Conservation (phyloP, 495 filamentous ascomycete genomes). For the Penicillium pancosmium region DNA sequence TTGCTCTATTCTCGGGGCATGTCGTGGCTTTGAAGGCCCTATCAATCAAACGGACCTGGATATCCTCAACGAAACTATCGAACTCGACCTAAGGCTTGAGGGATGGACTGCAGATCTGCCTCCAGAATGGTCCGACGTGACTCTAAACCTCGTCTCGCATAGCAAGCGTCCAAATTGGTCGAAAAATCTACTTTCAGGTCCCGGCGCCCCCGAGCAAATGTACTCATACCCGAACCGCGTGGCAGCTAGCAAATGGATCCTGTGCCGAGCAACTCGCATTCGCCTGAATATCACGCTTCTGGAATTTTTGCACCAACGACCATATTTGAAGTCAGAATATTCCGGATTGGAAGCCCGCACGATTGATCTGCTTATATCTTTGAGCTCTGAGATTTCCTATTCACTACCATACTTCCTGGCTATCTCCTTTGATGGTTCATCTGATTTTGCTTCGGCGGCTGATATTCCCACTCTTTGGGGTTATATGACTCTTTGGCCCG, state of each 20-base stretch:
- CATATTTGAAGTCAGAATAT: not conserved
- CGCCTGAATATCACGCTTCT: conserved; percentile 10
- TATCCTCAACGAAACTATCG: conserved; percentile 2
- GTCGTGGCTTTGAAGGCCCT: not conserved
- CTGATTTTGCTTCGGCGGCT: conserved; percentile 4
- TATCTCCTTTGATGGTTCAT: conserved; percentile 7
- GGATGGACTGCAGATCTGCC: conserved; percentile 1
- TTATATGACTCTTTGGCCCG: conserved; percentile 15
- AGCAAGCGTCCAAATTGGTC: conserved; percentile 7
- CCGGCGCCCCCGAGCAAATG: conserved; percentile 12
- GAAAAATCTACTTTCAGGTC: conserved; percentile 2
- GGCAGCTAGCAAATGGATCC: conserved; percentile 16
- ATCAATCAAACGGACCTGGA: not conserved
- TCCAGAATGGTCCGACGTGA: not conserved
- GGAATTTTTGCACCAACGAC: not conserved
- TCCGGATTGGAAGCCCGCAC: not conserved
- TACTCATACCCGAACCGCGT: conserved; percentile 7
- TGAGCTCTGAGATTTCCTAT: conserved; percentile 12
- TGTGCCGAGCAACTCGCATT: conserved; percentile 14
- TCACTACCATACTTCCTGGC: conserved; percentile 12
- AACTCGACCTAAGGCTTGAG: conserved; percentile 2
- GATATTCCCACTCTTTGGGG: conserved; percentile 12
- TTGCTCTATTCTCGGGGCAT: not conserved
- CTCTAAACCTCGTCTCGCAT: not conserved
- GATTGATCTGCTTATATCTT: not conserved